Percentiles rank a stretch among this genome's conserved stretches.
Evolutionary conservation across 352 stramenopile genomes (phyloP).

Genomic region (Phytophthora litchii): DNA sequence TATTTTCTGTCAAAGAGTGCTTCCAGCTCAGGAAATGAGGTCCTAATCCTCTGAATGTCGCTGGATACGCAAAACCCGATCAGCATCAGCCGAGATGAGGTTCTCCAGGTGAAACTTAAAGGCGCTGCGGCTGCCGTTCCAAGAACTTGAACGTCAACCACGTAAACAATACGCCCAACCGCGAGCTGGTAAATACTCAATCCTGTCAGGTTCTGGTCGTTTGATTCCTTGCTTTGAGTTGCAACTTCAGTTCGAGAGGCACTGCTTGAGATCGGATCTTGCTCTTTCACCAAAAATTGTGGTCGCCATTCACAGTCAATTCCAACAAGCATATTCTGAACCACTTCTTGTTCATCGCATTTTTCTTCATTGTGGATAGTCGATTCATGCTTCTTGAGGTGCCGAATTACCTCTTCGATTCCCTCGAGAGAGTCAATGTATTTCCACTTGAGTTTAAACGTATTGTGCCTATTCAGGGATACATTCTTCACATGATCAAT

Average conservation of each 20-base stretch:
- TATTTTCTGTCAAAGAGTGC: not conserved
- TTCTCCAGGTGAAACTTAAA: conserved; percentile 47
- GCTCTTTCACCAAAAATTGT: conserved; percentile 41
- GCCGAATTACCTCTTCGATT: conserved; percentile 33
- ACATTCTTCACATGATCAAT: conserved; percentile 42
- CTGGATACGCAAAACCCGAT: conserved; percentile 63
- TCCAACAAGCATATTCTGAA: conserved; percentile 42
- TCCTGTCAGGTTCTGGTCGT: conserved; percentile 24
- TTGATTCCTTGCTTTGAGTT: not conserved
- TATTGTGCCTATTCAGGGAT: conserved; percentile 9
- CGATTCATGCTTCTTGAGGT: conserved; percentile 19
- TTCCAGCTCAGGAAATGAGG: conserved; percentile 52
- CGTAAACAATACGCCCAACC: conserved; percentile 45
- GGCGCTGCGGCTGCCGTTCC: conserved; percentile 38
- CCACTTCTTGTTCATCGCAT: conserved; percentile 10
- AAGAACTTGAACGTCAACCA: conserved; percentile 67
- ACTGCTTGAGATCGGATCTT: not conserved
- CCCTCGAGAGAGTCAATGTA: conserved; percentile 33
- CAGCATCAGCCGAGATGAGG: conserved; percentile 38
- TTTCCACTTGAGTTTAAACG: conserved; percentile 32
- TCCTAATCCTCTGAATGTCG: conserved; percentile 55
- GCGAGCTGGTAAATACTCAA: conserved; percentile 65
- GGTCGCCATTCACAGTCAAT: conserved; percentile 76
- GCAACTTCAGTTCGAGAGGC: not conserved
- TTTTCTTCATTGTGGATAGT: not conserved